Conservation (phyloP, 148 eudicot species). For the Tetragonia tetragonoides region DNA sequence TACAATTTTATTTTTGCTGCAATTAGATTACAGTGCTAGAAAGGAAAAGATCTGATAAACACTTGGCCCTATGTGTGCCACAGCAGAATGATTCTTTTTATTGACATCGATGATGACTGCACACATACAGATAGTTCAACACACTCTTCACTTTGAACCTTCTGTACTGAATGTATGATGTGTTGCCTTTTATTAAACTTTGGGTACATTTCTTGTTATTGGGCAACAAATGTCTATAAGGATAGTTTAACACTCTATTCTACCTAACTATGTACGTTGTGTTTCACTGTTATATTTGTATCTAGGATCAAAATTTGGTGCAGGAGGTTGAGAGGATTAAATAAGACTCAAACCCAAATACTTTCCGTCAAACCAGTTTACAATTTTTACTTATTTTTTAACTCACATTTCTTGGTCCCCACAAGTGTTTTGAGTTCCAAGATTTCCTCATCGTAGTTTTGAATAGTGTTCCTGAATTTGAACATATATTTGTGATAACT, state of each 20-base stretch:
- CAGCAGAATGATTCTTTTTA: neutral
- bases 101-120: neutral
- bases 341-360: too few relatives aligned
- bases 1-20: neutral
- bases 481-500: neutral
- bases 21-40: neutral
- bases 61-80: neutral
- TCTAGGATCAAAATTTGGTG: neutral
- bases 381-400: too few relatives aligned
- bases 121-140: too few relatives aligned
- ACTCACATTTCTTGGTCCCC: too few relatives aligned
- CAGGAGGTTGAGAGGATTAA: too few relatives aligned
- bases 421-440: neutral
- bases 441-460: neutral
- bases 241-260: neutral
- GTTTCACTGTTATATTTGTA: neutral
- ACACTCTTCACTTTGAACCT: too few relatives aligned
- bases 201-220: too few relatives aligned
- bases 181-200: too few relatives aligned
- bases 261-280: neutral
- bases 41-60: neutral
- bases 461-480: neutral
- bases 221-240: neutral
- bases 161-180: too few relatives aligned
- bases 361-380: too few relatives aligned